Evolutionary conservation across 495 filamentous ascomycete genomes (phyloP), one percentile per base, ranked within the genome.

Genomic region (Penicillium ochrochloron): DNA sequence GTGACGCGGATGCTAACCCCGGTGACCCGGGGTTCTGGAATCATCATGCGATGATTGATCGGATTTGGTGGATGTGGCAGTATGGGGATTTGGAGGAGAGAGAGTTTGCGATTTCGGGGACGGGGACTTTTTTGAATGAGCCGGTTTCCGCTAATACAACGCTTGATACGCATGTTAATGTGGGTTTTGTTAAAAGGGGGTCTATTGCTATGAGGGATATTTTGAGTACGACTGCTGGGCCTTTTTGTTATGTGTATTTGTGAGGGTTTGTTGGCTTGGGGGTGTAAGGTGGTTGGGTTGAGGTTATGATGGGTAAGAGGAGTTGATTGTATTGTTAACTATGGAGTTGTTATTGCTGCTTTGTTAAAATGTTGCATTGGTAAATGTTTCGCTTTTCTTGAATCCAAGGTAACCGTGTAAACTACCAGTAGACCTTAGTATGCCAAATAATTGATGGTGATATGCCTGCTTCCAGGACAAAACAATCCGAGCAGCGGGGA

Each of bases 11-110:
- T 65, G 79, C 77, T 21, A 85, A 81, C 33, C 83, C 88, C 3
- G 85, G 86, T 8, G 90, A 92, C 61, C 89, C 89, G 8, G 82
- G 78, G 14, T 92, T 92, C 74, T 92, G 78, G 67, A 79, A 88
- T 23, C 89, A 92, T 72, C 90, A 92, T 70, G 85, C 81, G 5
- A 85, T 86, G 79, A 83, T 93, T 59, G 90, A 92, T 73, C 84
- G 85, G 41, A 69, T 86, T 5, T 92, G 83, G 79, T 89, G 86
- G 84, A 86, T 87, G 29, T 92, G 90, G 90, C 89, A 92, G 76
- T 84, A 80, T 54, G 67, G 84, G 57, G 82, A 91, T 65, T 70
- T 77, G 23, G 55, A 66, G 57, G 75, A 77, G 23, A 76, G 87
- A 6, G 70, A 66, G 57, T 72, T 79, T 63, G 77, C 73, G 27